A percentile compares a stretch with the other conserved stretches of the same genome.
Conservation (phyloP, 2,329 filamentous ascomycete species). For the Nothophoma quercina region DNA sequence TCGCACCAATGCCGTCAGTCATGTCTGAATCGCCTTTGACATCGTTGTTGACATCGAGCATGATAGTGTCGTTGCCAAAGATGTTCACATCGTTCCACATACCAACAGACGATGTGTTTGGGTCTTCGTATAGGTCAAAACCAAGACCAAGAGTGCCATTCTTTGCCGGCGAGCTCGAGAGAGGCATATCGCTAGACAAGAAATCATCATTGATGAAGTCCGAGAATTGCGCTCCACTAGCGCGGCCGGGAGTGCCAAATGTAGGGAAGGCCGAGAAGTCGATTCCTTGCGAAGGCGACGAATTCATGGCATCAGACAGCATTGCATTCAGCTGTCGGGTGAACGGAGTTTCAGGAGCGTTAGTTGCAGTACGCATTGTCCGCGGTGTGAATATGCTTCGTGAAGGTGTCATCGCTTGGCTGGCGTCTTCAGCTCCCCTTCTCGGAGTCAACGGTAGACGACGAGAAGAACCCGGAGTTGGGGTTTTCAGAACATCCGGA, state of each 20-base stretch:
- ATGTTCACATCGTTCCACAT: slow-evolving; percentile 46
- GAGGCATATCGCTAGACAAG: slow-evolving; percentile 47
- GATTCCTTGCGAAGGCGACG: slow-evolving; percentile 40
- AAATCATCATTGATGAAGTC: slow-evolving; percentile 44
- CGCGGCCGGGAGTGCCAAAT: slow-evolving; percentile 40
- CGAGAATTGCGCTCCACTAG: slow-evolving; percentile 30
- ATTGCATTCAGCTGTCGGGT: slow-evolving; percentile 70
- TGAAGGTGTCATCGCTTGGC: slow-evolving; percentile 45
- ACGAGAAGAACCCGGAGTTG: slow-evolving; percentile 50
- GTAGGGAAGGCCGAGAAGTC: slow-evolving; percentile 47
- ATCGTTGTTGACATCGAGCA: slow-evolving; percentile 25
- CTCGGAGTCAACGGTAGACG: slow-evolving; percentile 47
- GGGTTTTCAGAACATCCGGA: slow-evolving; percentile 56
- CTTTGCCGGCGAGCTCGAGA: slow-evolving; percentile 46
- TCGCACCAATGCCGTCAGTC: slow-evolving; percentile 1
- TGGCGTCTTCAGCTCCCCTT: slow-evolving; percentile 26
- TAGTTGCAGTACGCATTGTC: slow-evolving; percentile 40
- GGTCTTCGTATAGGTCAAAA: slow-evolving; percentile 50
- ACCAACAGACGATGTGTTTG: slow-evolving; percentile 42
- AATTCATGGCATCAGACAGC: slow-evolving; percentile 52
- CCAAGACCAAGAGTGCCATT: slow-evolving; percentile 30
- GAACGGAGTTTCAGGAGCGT: slow-evolving; percentile 62
- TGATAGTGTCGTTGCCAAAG: slow-evolving; percentile 42
- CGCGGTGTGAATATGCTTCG: slow-evolving; percentile 46
- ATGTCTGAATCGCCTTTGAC: slow-evolving; percentile 10